phyloP scores from a whole-genome alignment of 2,329 filamentous ascomycete genomes.

The Graphiopsis chlorocephala region DNA sequence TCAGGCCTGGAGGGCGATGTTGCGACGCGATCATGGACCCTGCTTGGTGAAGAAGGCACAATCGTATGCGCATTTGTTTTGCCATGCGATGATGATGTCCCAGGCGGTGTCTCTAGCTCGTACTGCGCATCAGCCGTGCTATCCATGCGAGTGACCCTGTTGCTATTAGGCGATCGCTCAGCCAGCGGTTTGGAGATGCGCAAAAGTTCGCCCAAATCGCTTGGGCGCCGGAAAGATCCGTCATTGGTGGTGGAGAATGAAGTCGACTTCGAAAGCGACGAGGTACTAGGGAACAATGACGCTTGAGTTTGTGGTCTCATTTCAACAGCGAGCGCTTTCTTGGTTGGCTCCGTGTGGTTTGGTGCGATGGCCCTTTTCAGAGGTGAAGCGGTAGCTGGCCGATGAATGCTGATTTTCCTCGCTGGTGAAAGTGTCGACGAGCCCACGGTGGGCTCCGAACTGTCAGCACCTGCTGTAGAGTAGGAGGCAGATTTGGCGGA shows the following conservation, averaged over 20 bases:
- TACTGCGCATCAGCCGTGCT: conserved; percentile 29
- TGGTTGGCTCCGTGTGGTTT: background rate
- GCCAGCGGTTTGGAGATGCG: conserved; percentile 12
- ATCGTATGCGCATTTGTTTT: background rate
- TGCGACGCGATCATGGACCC: too few relatives aligned
- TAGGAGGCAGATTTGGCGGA: conserved; percentile 17
- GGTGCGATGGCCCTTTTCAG: conserved; percentile 18
- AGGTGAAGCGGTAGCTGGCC: conserved; percentile 19
- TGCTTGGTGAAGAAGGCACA: background rate
- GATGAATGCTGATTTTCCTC: background rate
- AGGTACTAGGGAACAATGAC: background rate
- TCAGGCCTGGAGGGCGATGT: background rate
- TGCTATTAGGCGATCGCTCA: conserved; percentile 18
- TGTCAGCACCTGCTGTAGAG: background rate
- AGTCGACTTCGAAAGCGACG: background rate
- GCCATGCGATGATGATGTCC: conserved; percentile 16
- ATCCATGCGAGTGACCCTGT: conserved; percentile 19
- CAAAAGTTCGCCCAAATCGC: conserved; percentile 22
- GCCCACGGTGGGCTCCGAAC: background rate
- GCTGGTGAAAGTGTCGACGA: background rate
- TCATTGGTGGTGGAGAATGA: background rate
- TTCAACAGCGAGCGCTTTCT: background rate
- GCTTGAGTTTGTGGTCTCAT: background rate
- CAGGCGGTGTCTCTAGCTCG: conserved; percentile 25
- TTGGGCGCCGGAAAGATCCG: background rate